phyloP scores from a whole-genome alignment of 768 basidiomycete species.

The Infundibulicybe gibba region DNA sequence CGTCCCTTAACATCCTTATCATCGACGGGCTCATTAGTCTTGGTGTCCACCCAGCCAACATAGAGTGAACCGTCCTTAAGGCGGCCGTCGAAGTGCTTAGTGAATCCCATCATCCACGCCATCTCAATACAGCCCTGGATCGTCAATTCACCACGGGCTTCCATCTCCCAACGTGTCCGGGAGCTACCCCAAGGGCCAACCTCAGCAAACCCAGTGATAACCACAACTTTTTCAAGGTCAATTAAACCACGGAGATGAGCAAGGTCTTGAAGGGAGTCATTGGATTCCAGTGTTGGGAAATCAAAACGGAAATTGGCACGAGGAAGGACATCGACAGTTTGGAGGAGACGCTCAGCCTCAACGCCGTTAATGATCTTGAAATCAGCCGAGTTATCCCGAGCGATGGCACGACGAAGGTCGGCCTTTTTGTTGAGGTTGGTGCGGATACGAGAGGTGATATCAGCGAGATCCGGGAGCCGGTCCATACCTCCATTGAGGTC shows the following conservation, averaged over 20 bases:
- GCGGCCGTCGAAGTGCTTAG: constrained; percentile 98
- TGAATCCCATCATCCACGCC: constrained; percentile 99
- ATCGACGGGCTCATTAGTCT: constrained; percentile 90
- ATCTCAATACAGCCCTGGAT: constrained; percentile 99
- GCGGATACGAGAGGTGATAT: constrained; percentile 87
- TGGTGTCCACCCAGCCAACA: constrained; percentile 98
- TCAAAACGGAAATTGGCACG: constrained; percentile 98
- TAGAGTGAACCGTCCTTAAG: constrained; percentile 89
- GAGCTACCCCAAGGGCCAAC: constrained; percentile 99
- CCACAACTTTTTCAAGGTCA: constrained; percentile 94
- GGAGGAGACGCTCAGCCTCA: constrained; percentile 88
- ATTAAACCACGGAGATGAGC: constrained; percentile 81
- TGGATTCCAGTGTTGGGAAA: constrained; percentile 81
- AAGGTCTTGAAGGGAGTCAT: constrained; percentile 70
- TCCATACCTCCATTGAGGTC: constrained; percentile 99
- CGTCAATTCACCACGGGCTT: constrained; percentile 93
- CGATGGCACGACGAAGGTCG: constrained; percentile 88
- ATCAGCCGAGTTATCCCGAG: constrained; percentile 93
- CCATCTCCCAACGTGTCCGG: constrained; percentile 99
- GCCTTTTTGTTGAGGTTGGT: constrained; percentile 78
- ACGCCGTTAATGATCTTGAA: constrained; percentile 88
- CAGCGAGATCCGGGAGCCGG: constrained; percentile 90
- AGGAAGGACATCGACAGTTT: constrained; percentile 89
- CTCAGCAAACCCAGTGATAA: constrained; percentile 95
- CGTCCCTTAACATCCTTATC: constrained; percentile 95